These are phyloP conservation scores for Aspergillus piperis DNA, from an alignment of 2,329 filamentous ascomycete species.

Conservation along the genomic window DNA sequence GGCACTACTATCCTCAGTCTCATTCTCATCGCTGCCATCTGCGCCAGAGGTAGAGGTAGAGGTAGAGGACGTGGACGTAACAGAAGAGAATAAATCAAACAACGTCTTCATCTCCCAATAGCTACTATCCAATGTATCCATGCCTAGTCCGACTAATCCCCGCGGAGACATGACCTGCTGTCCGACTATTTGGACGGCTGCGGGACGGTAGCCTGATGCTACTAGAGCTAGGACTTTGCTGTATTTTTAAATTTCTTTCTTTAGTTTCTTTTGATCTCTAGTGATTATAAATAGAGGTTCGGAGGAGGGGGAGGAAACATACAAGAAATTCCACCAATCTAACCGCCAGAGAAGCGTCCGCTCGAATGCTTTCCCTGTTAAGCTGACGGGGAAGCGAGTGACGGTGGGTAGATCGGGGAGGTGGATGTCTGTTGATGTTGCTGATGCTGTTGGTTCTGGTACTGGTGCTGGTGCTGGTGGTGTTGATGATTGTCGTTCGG, in stretches of 20 bases:
- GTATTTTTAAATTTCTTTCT: background rate
- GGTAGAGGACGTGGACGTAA: too few relatives aligned
- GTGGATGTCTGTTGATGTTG: conserved; percentile 44
- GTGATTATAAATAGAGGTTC: too few relatives aligned
- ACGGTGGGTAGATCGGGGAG: conserved; percentile 65
- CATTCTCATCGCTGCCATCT: too few relatives aligned
- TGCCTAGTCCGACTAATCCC: conserved; percentile 70
- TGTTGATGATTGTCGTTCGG: conserved; percentile 11
- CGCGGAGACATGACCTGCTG: conserved; percentile 70
- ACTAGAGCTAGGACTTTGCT: conserved; percentile 65
- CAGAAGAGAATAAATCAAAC: conserved; percentile 62
- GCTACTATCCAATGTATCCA: conserved; percentile 69
- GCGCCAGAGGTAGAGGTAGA: too few relatives aligned
- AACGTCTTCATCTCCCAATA: conserved; percentile 65
- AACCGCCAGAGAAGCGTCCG: conserved; percentile 67
- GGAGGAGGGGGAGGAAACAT: conserved; percentile 23
- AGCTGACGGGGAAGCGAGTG: conserved; percentile 66
- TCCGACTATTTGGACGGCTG: conserved; percentile 70
- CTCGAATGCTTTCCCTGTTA: conserved; percentile 74
- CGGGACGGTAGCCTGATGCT: conserved; percentile 65
- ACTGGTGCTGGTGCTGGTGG: conserved; percentile 29
- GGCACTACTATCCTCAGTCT: conserved; percentile 14
- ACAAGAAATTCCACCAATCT: conserved; percentile 67
- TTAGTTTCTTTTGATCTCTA: background rate
- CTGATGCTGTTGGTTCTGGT: background rate